phyloP scores from a whole-genome alignment of 1,139 yeast species.

The Suhomyces taliae region DNA sequence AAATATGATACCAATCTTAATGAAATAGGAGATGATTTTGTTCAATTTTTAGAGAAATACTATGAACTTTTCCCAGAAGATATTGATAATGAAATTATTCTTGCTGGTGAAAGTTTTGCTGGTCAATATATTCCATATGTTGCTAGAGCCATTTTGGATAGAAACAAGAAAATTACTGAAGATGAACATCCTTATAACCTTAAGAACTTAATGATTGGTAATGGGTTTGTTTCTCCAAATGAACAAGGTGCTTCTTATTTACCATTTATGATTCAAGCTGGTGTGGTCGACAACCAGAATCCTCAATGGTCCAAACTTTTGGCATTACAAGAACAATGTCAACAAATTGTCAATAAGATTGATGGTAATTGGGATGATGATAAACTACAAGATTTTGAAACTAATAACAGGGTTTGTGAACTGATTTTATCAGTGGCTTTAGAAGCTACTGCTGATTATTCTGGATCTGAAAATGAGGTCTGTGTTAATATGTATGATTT shows the following conservation, averaged over 20 bases:
- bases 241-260: constrained; percentile 79
- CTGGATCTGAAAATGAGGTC: constrained; percentile 33
- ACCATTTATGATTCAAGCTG: constrained; percentile 66
- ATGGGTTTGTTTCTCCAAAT: constrained; percentile 95
- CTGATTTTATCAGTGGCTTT: constrained; percentile 43
- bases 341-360: constrained; percentile 44
- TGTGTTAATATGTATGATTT: constrained; percentile 87
- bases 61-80: constrained; percentile 76
- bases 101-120: constrained; percentile 96
- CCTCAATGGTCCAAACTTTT: constrained; percentile 43
- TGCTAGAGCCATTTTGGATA: constrained; percentile 59
- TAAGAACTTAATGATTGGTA: constrained; percentile 78
- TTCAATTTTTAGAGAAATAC: constrained; percentile 65
- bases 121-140: constrained; percentile 95
- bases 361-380: constrained; percentile 26
- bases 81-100: constrained; percentile 57
- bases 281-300: constrained; percentile 47
- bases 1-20: constrained; percentile 58
- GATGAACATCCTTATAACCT: constrained; percentile 39
- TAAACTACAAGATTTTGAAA: constrained; percentile 26
- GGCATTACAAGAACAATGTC: constrained; percentile 61
- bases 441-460: constrained; percentile 29
- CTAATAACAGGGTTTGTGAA: constrained; percentile 50
- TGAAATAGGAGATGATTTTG: constrained; percentile 59
- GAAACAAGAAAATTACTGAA: constrained; percentile 34